Evolutionary conservation across 495 filamentous ascomycete species (phyloP).

Genomic region (Penicillium ochrochloron): DNA sequence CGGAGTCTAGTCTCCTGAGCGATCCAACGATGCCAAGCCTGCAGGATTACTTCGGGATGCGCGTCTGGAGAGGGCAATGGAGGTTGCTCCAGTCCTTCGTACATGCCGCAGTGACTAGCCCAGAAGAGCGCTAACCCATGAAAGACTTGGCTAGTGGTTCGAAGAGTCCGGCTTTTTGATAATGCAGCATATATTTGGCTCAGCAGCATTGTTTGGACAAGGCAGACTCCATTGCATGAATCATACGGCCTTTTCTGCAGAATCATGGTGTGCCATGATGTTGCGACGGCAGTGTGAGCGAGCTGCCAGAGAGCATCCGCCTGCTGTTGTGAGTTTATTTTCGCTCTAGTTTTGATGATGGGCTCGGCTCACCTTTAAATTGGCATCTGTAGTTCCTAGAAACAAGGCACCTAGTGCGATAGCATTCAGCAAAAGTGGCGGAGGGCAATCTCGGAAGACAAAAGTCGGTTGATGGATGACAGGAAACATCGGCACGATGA

Average conservation of each 20-base stretch:
- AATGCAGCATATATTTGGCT: constrained; percentile 26
- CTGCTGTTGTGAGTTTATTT: background rate
- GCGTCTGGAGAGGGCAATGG: background rate
- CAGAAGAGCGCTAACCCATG: constrained; percentile 20
- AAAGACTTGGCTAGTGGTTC: constrained; percentile 23
- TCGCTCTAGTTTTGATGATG: background rate
- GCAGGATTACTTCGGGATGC: background rate
- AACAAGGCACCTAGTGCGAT: background rate
- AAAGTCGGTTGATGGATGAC: background rate
- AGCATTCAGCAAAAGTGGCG: background rate
- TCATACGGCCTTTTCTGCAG: constrained; percentile 21
- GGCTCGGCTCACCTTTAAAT: background rate
- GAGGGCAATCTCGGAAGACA: background rate
- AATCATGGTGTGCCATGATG: constrained; percentile 26
- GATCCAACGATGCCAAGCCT: background rate
- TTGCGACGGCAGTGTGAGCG: constrained; percentile 26
- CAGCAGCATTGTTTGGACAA: constrained; percentile 25
- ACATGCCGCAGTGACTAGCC: constrained; percentile 7
- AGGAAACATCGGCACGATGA: background rate
- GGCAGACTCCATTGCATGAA: constrained; percentile 26
- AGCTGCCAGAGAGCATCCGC: constrained; percentile 22
- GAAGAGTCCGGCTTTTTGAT: constrained; percentile 20
- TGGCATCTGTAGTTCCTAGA: background rate
- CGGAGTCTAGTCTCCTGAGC: constrained; percentile 2
- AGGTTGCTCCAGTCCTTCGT: constrained; percentile 1